Evolutionary conservation across 1,284 basidiomycete genomes (phyloP).

Genomic region (Amylostereum chailletii): DNA sequence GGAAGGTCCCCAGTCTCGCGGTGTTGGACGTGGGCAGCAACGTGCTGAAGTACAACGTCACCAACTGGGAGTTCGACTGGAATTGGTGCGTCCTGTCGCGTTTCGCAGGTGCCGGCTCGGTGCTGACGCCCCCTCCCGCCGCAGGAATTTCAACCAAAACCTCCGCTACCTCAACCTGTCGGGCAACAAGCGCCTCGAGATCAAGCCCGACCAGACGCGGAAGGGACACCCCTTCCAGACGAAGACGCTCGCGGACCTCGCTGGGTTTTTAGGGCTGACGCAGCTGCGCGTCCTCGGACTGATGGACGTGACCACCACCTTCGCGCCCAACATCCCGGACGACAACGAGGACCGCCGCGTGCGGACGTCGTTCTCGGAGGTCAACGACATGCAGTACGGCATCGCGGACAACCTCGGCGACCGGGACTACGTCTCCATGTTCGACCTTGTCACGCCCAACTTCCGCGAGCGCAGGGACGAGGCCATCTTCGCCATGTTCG

Average conservation of each 20-base stretch:
- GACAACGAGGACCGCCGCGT: conserved; percentile 89
- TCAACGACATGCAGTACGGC: conserved; percentile 93
- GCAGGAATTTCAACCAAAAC: conserved; percentile 95
- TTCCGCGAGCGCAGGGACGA: conserved; percentile 76
- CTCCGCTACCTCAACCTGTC: conserved; percentile 87
- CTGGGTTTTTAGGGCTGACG: conserved; percentile 81
- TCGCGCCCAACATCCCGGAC: conserved; percentile 74
- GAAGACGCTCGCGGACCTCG: conserved; percentile 40
- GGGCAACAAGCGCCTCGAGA: conserved; percentile 84
- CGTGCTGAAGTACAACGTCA: conserved; percentile 93
- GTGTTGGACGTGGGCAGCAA: conserved; percentile 95
- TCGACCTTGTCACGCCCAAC: conserved; percentile 88
- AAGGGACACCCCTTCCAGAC: conserved; percentile 22
- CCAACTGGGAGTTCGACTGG: conserved; percentile 99
- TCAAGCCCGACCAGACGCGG: conserved; percentile 54
- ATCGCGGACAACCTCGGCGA: conserved; percentile 92
- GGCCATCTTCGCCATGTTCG: conserved; percentile 97
- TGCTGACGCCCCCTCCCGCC: background rate
- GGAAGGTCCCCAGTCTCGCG: conserved; percentile 73
- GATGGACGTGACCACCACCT: conserved; percentile 95
- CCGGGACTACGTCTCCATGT: conserved; percentile 76
- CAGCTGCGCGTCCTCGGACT: conserved; percentile 87
- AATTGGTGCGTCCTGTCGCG: conserved; percentile 69
- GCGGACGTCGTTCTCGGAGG: conserved; percentile 84
- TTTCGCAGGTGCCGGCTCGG: too few relatives aligned